Evolutionary conservation across 768 basidiomycete genomes (phyloP), one percentile per base, ranked within the genome.

Genomic region (Rhizopogon vinicolor): DNA sequence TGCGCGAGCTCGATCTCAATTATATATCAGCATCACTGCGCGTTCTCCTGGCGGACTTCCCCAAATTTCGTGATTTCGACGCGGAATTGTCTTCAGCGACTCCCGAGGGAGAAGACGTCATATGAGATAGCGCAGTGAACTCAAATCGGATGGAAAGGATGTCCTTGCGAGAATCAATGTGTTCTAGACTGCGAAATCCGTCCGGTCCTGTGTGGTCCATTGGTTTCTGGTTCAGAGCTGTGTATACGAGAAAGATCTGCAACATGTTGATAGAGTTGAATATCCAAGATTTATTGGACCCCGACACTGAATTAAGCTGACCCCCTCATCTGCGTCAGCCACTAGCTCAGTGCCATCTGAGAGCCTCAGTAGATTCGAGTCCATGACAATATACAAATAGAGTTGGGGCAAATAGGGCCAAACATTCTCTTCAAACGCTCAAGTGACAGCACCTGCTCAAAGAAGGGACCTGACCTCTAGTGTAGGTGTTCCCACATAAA

Each of bases 271-370:
- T 51, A 18, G 31, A 35, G 18, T 29, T 33, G 12, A 31, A 37
- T 37, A 37, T 37, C 5, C 12, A 13, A 37, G 31, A 31, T 31
- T 4, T 25, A 25, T 25, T 25, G 25, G 25, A 25, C 25, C 13
- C 14, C n/a, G 2, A 51, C 1, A 51, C 33, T 5, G 48, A 16
- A 56, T 22, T 49, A 8, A 29, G 49, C 64, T 40, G 57, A 85
- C 88, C 77, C 91, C 90, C 69, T 92, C 89, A 41, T 91, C 89
- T 18, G 83, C 81, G 61, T 91, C 87, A 3, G 65, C 64, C 29
- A 91, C 77, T 3, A 54, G 66, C 51, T 77, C 78, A 14, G 73
- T 75, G 28, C 67, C 69, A 8, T 55, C 33, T 7, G 77, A 67
- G 41, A 22, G 22, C 22, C 22, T 22, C 22, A 22, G 1, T 22